These are phyloP conservation scores for Rubia balearica DNA, from an alignment of 305 asterid species.

Conservation along the genomic window DNA sequence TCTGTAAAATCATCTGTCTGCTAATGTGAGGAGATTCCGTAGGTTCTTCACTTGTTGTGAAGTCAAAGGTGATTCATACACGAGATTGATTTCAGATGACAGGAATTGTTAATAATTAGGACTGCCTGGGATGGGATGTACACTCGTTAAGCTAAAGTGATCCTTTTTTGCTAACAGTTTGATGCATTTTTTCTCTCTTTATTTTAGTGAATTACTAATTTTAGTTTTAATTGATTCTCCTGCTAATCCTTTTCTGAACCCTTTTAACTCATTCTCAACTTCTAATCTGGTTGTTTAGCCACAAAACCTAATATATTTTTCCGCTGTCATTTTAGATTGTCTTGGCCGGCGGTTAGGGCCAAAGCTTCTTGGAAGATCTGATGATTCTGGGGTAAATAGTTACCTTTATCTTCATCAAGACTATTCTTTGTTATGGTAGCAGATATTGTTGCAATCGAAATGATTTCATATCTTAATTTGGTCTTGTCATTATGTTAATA, in stretches of 20 bases:
- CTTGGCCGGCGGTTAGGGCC: constrained; percentile 97
- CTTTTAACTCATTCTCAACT: background rate
- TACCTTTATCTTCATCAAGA: background rate
- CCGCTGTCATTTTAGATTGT: constrained; percentile 55
- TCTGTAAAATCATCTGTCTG: background rate
- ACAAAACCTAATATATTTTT: constrained; percentile 1
- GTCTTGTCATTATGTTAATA: constrained; percentile 5
- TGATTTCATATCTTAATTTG: background rate
- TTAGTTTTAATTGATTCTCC: background rate
- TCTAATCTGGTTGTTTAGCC: background rate
- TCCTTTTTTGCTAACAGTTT: background rate
- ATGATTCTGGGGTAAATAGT: constrained; percentile 79
- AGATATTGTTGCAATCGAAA: background rate
- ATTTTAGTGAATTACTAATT: background rate
- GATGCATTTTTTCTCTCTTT: background rate
- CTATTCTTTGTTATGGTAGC: background rate
- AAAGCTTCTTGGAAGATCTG: constrained; percentile 79
- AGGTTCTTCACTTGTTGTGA: background rate
- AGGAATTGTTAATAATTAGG: background rate
- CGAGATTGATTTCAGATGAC: background rate
- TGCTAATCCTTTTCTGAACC: background rate
- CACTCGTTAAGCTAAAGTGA: background rate
- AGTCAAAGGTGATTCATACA: background rate
- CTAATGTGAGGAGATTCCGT: background rate
- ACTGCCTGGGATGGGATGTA: background rate